Evolutionary conservation across 2,329 filamentous ascomycete species (phyloP).

Genomic region (Fusarium sp.): DNA sequence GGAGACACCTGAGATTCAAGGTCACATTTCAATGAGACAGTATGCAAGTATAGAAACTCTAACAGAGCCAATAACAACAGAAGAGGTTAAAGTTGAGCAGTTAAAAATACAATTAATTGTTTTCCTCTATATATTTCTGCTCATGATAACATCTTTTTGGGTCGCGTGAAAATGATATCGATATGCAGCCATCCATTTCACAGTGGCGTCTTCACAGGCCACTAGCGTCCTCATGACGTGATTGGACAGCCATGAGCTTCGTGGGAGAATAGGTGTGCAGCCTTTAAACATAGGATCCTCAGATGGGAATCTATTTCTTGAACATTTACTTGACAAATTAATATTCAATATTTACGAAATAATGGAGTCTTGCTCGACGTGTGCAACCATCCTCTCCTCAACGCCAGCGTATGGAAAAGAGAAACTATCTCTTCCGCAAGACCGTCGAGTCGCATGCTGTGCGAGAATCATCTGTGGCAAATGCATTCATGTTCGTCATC

Average conservation of each 20-base stretch:
- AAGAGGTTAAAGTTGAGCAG: background rate
- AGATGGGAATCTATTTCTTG: slow-evolving; percentile 1
- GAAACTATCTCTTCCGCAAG: slow-evolving; percentile 63
- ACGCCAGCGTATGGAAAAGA: slow-evolving; percentile 68
- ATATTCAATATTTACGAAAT: slow-evolving; percentile 11
- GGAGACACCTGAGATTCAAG: background rate
- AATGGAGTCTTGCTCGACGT: slow-evolving; percentile 74
- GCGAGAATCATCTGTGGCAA: slow-evolving; percentile 75
- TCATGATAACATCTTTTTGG: background rate
- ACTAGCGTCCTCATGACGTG: slow-evolving; percentile 44
- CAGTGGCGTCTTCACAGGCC: slow-evolving; percentile 31
- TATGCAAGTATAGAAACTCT: background rate
- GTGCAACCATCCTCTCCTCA: slow-evolving; percentile 70
- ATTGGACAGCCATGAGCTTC: slow-evolving; percentile 32
- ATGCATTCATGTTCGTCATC: slow-evolving; percentile 70
- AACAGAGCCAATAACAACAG: background rate
- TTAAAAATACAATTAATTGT: background rate
- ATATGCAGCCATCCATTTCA: background rate
- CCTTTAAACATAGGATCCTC: slow-evolving; percentile 9
- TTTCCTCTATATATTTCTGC: background rate
- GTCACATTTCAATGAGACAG: background rate
- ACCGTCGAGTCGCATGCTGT: slow-evolving; percentile 76
- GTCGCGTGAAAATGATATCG: background rate
- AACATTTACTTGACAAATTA: background rate
- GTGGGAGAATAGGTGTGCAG: slow-evolving; percentile 8